A percentile compares a stretch with the other conserved stretches of the same genome.
Evolutionary conservation across 2,329 filamentous ascomycete genomes (phyloP).

Genomic region (Diaporthe helianthi): DNA sequence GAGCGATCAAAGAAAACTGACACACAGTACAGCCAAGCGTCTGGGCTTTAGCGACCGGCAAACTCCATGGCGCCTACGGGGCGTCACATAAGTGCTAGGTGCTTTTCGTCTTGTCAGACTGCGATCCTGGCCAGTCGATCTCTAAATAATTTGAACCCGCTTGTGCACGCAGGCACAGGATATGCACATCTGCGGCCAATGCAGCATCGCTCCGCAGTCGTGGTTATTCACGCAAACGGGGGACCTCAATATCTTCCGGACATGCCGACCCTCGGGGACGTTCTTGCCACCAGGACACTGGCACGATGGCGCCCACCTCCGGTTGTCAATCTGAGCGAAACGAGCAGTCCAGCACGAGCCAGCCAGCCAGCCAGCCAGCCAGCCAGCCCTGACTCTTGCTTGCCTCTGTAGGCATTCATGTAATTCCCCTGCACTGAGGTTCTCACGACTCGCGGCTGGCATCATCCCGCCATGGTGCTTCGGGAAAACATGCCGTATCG

Average conservation of each 20-base stretch:
- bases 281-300: not conserved
- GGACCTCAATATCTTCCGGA: not conserved
- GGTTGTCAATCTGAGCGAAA: constrained; percentile 10
- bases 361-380: not conserved
- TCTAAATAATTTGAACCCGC: not conserved
- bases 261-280: too few species aligned
- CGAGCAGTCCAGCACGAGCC: constrained; percentile 1
- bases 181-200: constrained; percentile 2
- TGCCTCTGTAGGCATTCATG: not conserved
- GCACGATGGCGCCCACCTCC: not conserved
- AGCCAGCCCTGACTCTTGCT: not conserved
- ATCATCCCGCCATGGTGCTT: not conserved
- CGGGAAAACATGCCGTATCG: not conserved
- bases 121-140: not conserved
- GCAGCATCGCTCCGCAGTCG: not conserved
- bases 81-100: not conserved
- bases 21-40: not conserved
- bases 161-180: not conserved
- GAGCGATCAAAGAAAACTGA: not conserved
- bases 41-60: not conserved
- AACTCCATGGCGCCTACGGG: not conserved
- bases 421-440: not conserved
- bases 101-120: constrained; percentile 2
- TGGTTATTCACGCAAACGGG: not conserved
- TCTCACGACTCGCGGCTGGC: not conserved